Evolutionary conservation across 2,329 filamentous ascomycete genomes (phyloP).

Genomic region (Clarireedia sp.): DNA sequence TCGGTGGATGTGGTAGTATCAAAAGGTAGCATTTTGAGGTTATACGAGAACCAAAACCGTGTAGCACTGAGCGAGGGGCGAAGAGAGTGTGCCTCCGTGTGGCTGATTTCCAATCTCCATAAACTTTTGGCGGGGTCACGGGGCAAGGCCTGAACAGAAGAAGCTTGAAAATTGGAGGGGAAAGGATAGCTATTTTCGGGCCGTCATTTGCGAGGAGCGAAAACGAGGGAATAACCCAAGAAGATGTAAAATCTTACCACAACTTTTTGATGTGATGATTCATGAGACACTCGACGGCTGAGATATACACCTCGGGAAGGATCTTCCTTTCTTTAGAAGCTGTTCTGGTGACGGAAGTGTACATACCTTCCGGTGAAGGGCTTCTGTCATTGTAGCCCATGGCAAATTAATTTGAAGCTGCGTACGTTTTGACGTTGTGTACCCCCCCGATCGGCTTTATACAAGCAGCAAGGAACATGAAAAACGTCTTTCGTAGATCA

Average conservation of each 20-base stretch:
- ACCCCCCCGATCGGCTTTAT: not conserved
- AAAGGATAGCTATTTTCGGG: no score
- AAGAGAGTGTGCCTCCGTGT: not conserved
- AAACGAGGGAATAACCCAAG: no score
- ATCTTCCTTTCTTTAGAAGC: not conserved
- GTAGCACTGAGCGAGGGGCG: not conserved
- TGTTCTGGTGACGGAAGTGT: not conserved
- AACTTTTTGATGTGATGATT: not conserved
- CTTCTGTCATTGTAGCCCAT: not conserved
- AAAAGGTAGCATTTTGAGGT: not conserved
- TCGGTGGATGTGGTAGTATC: not conserved
- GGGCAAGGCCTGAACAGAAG: no score
- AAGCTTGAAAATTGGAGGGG: no score
- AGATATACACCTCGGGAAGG: no score
- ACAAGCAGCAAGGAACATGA: not conserved
- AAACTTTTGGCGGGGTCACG: not conserved
- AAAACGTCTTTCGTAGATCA: slow-evolving; percentile 8
- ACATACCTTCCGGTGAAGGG: no score
- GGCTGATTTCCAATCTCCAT: not conserved
- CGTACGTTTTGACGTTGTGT: not conserved
- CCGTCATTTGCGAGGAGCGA: no score
- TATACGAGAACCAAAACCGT: not conserved
- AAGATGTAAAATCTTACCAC: no score
- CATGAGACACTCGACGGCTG: no score
- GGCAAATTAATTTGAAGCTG: not conserved